Evolutionary conservation across 768 basidiomycete species (phyloP).

Genomic region (Amanita molliuscula): DNA sequence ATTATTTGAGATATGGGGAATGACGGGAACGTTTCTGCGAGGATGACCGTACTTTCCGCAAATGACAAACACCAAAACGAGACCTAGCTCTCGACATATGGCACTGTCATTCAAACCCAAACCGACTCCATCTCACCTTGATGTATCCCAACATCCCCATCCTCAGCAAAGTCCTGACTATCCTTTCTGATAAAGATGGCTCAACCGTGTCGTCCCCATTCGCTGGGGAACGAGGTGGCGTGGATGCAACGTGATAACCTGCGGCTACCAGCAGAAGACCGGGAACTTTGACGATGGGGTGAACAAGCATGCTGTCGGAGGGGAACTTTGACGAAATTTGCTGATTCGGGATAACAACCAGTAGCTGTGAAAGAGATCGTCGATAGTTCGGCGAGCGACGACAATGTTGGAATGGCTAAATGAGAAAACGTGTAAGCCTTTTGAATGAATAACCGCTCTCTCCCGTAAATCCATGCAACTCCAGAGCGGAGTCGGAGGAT

Average conservation of each 20-base stretch:
- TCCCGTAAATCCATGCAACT: too few relatives aligned
- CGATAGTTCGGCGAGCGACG: too few relatives aligned
- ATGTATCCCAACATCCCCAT: background rate
- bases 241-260: slow-evolving; percentile 1
- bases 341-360: too few relatives aligned
- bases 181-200: background rate
- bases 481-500: too few relatives aligned
- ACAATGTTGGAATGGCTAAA: too few relatives aligned
- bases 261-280: slow-evolving; percentile 3
- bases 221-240: slow-evolving; percentile 5
- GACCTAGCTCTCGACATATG: background rate
- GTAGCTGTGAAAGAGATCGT: too few relatives aligned
- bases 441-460: too few relatives aligned
- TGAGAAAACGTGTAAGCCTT: too few relatives aligned
- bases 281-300: slow-evolving; percentile 2
- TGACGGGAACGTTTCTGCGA: background rate
- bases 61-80: background rate
- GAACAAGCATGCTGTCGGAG: background rate
- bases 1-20: background rate
- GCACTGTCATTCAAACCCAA: background rate
- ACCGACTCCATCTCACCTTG: background rate
- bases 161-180: background rate
- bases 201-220: background rate
- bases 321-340: too few relatives aligned
- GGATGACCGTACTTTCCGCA: background rate